Evolutionary conservation across 2,329 filamentous ascomycete species (phyloP), one percentile per base, ranked within the genome.

Genomic region (Penicillium fuscoglaucum): DNA sequence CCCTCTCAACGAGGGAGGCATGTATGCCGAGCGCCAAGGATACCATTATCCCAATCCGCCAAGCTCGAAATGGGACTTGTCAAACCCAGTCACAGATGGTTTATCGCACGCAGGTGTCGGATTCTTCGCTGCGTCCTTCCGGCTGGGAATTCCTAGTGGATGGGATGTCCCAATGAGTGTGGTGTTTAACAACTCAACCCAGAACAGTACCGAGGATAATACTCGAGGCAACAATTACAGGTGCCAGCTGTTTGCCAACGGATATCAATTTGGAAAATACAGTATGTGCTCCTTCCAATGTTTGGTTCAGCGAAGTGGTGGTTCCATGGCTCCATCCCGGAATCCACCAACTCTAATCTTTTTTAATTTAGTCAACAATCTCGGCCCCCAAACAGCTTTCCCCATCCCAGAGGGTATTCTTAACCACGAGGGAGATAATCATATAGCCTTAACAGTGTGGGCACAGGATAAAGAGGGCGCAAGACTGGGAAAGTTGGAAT

Each of bases 261-360:
- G 81, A 4, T 83, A 79, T 66, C 80, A 83, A 61, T 83, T 79
- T 55, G 81, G 82, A 4, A 83, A 83, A 65, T 83, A 79, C 52
- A 60, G 68, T 71, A 59, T 28, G 57, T 59, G 8, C 29, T 12
- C 33, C 12, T n/a, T 7, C 12, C 2, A 6, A 13, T 13, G 10
- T 46, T 37, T 15, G 21, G 7, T 21, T 37, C 21, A 17, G 1
- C 9, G 7, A 19, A 21, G 35, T 3, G 19, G 29, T 35, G 19
- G 29, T 35, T 39, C 33, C 35, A 35, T 6, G 31, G 37, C 4
- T 39, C 21, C 6, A 15, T 35, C 7, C 10, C 12, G 1, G 10
- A 21, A 33, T 19, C 52, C 41, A 28, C 39, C 10, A 17, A 35
- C 8, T 29, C 26, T 49, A 54, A 51, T 21, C 1, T 26, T 51